phyloP scores from a whole-genome alignment of 306 rosid genomes.

The Trichosanthes truncata region DNA sequence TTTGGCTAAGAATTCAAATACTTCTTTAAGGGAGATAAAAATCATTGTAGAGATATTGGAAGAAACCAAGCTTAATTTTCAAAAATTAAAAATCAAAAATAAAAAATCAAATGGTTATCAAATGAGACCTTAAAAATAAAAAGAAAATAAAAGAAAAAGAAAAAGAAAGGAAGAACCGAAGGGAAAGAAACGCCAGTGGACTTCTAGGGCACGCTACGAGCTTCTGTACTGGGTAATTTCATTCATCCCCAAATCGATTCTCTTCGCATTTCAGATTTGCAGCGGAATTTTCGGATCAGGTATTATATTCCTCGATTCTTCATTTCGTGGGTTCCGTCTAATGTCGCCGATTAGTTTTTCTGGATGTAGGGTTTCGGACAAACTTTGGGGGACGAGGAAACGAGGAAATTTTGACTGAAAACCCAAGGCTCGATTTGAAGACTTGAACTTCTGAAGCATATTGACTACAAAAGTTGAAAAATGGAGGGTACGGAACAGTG shows the following conservation, averaged over 20 bases:
- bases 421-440: neutral
- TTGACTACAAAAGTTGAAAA: neutral
- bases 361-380: neutral
- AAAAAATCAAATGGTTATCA: too few species aligned
- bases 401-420: neutral
- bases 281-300: neutral
- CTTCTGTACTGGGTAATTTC: neutral
- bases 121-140: neutral
- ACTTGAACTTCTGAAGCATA: neutral
- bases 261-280: neutral
- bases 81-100: too few species aligned
- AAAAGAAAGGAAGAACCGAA: neutral
- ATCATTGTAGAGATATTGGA: too few species aligned
- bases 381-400: neutral
- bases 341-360: neutral
- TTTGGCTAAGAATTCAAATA: too few species aligned
- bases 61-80: too few species aligned
- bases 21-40: too few species aligned
- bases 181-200: neutral
- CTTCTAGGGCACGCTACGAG: neutral
- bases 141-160: neutral
- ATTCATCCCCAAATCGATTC: neutral
- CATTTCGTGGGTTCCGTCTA: neutral
- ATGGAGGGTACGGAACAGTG: conserved; percentile 6
- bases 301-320: neutral